These are phyloP conservation scores for Pseudomicrostroma phylloplanum DNA, from an alignment of 1,284 basidiomycete genomes.

Conservation along the genomic window DNA sequence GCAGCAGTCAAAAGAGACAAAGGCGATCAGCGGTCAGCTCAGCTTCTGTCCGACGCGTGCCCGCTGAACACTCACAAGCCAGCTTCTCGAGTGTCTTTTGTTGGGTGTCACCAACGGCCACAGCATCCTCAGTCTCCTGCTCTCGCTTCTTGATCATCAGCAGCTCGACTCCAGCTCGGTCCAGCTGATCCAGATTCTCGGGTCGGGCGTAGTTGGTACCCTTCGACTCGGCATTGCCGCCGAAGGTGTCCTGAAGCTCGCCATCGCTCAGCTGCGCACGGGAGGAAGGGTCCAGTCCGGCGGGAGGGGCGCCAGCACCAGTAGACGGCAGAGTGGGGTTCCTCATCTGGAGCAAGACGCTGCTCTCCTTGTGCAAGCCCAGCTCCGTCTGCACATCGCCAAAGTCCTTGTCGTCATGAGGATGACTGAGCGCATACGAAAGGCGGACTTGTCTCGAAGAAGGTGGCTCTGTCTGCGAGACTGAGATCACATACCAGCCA, in stretches of 20 bases:
- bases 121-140: constrained; percentile 22
- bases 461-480: constrained; percentile 26
- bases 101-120: constrained; percentile 4
- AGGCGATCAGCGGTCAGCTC: background rate
- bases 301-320: constrained; percentile 22
- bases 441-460: constrained; percentile 28
- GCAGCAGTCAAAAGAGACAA: background rate
- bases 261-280: constrained; percentile 26
- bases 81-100: constrained; percentile 24
- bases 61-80: constrained; percentile 16
- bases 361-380: constrained; percentile 24
- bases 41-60: background rate
- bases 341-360: constrained; percentile 28
- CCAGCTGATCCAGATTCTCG: constrained; percentile 24
- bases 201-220: constrained; percentile 32
- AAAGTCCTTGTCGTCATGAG: constrained; percentile 19
- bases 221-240: constrained; percentile 24
- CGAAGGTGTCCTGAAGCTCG: constrained; percentile 32
- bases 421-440: constrained; percentile 32
- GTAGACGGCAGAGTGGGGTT: constrained; percentile 33
- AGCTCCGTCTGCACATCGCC: constrained; percentile 32
- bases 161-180: constrained; percentile 33
- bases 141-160: constrained; percentile 27
- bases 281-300: constrained; percentile 22
- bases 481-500: constrained; percentile 29